phyloP scores from a whole-genome alignment of 257 asterid species.

The Echium plantagineum region DNA sequence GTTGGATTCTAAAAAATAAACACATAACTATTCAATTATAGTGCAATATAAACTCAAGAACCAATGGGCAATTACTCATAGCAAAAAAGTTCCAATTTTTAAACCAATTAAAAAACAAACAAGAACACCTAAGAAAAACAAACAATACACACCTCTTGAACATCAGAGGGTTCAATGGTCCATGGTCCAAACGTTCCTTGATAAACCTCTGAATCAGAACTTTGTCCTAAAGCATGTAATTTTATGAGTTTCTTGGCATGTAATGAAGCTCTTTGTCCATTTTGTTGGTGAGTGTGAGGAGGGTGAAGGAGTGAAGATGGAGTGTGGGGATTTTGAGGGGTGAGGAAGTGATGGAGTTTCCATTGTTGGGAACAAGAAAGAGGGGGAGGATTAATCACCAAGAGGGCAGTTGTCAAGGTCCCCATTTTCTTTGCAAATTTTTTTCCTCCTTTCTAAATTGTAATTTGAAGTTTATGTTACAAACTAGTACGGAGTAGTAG shows the following conservation, averaged over 20 bases:
- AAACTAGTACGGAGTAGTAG: too few species aligned
- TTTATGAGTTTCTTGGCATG: background rate
- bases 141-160: conserved; percentile 39
- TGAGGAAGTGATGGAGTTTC: too few species aligned
- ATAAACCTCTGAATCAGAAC: conserved; percentile 22
- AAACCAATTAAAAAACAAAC: background rate
- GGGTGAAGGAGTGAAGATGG: too few species aligned
- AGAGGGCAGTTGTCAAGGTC: too few species aligned
- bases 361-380: too few species aligned
- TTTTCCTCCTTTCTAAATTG: too few species aligned
- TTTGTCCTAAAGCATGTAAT: conserved; percentile 31
- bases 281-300: background rate
- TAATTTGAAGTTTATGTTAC: too few species aligned
- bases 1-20: too few species aligned
- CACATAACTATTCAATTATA: background rate
- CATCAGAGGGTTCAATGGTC: conserved; percentile 64
- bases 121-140: background rate
- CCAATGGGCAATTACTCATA: background rate
- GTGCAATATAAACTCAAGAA: too few species aligned
- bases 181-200: conserved; percentile 86
- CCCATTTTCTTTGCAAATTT: too few species aligned
- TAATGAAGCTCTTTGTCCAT: background rate
- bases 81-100: background rate
- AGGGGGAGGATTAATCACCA: too few species aligned
- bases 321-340: too few species aligned